Percentiles rank a stretch among this genome's conserved stretches.
Evolutionary conservation across 1,284 basidiomycete genomes (phyloP).

Genomic region (Schizophyllum commune): DNA sequence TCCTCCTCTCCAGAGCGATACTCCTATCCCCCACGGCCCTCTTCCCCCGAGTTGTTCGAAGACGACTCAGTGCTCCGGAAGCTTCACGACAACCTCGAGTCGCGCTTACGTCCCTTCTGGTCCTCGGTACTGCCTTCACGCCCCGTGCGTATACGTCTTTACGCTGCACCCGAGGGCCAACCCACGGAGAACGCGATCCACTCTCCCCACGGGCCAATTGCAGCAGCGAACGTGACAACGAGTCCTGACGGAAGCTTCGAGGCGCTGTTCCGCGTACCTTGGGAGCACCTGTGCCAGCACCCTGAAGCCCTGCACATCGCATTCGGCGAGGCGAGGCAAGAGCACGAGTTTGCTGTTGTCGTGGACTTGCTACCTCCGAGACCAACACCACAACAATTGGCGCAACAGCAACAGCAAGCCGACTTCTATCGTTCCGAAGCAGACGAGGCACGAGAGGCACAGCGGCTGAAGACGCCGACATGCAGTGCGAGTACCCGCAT

Average conservation of each 20-base stretch:
- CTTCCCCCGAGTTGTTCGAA: conserved; percentile 3
- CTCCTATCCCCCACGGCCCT: background rate
- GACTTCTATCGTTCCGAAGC: background rate
- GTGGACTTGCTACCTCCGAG: conserved; percentile 44
- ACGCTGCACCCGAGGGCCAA: conserved; percentile 25
- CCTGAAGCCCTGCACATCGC: conserved; percentile 49
- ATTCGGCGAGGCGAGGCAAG: conserved; percentile 41
- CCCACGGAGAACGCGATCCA: conserved; percentile 15
- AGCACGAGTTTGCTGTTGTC: conserved; percentile 50
- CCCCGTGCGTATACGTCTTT: conserved; percentile 49
- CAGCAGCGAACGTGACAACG: conserved; percentile 44
- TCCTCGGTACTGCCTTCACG: conserved; percentile 57
- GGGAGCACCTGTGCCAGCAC: conserved; percentile 62
- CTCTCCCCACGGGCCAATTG: conserved; percentile 35
- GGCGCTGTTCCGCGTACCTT: conserved; percentile 50
- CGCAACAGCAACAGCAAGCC: background rate
- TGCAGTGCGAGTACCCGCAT: conserved; percentile 26
- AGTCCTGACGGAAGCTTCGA: conserved; percentile 67
- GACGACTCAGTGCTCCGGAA: conserved; percentile 34
- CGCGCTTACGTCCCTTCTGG: conserved; percentile 74
- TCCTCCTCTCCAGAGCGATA: background rate
- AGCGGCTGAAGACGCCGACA: background rate
- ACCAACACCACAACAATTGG: conserved; percentile 10
- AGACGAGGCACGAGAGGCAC: conserved; percentile 1
- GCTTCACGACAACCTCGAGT: conserved; percentile 67